Base-by-base conservation (phyloP, 345 rosid species). In the Heritiera fomes region DNA sequence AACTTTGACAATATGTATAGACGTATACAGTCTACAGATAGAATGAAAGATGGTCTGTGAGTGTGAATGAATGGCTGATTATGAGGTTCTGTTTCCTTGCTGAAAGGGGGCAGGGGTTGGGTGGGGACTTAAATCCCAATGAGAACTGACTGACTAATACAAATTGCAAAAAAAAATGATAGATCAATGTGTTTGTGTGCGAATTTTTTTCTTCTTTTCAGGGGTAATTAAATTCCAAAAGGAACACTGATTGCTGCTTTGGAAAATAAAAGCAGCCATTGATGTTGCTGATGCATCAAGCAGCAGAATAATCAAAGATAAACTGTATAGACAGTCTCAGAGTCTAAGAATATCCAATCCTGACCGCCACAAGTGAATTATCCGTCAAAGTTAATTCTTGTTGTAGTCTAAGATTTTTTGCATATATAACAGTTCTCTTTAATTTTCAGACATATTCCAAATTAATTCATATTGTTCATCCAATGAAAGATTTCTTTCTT, bases 321-420 rank as follows among this genome's bases (percentile, higher is more conserved):
- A 45, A 68, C 14, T 12, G 14, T 34, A 46, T 5, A 20, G 73
- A 68, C 55, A 68, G 28, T 32, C 72, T 20, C 5, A 2, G 52
- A 41, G 32, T 43, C 62, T n/a, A 28, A 58, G 62, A 58, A 56
- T n/a, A 56, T 50, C 20, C 45, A 66, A 66, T 18, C 18, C 12
- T 3, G 28, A 17, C 23, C 17, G 8, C 46, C 17, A 28, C 34
- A 68, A 45, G 15, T n/a, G 4, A 45, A n/a, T 38, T 68, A 45
- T 43, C 30, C 11, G 43, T 9, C 55, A 20, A 58, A 68, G 72
- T 20, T 68, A 68, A 43, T 43, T 43, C 53, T 45, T 10, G 55
- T 20, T 68, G 11, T 11, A 20, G 55, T 23, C 73, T 68, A 68
- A 68, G 73, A 20, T 20, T 41, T n/a, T 68, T 20, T 68, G 73